These are phyloP conservation scores for Agaricales sp. DNA, from an alignment of 1,284 basidiomycete species.

Conservation along the genomic window DNA sequence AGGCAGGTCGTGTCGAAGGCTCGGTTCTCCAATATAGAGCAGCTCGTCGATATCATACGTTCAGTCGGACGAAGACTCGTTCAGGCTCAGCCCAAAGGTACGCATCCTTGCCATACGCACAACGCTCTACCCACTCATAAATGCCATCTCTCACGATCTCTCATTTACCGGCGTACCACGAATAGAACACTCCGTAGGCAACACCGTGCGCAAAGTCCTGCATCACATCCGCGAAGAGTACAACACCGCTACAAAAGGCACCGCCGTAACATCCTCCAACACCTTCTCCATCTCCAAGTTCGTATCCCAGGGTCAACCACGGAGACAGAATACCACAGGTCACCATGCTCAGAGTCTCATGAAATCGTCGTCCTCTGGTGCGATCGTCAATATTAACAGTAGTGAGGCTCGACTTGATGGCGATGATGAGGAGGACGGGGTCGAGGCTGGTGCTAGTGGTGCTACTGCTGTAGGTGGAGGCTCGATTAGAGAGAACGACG, in stretches of 20 bases:
- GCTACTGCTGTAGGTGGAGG: slow-evolving; percentile 43
- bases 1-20: slow-evolving; percentile 85
- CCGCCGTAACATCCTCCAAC: slow-evolving; percentile 21
- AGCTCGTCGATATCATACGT: slow-evolving; percentile 76
- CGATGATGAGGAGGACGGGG: not conserved
- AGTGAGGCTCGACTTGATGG: not conserved
- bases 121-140: slow-evolving; percentile 2
- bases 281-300: slow-evolving; percentile 70
- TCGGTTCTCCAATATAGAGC: slow-evolving; percentile 80
- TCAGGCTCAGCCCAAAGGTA: slow-evolving; percentile 91
- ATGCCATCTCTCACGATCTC: slow-evolving; percentile 5
- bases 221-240: slow-evolving; percentile 94
- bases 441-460: slow-evolving; percentile 7
- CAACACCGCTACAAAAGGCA: slow-evolving; percentile 48
- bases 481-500: slow-evolving; percentile 54
- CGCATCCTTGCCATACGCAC: slow-evolving; percentile 8
- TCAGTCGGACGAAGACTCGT: slow-evolving; percentile 72
- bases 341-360: not conserved
- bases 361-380: not conserved
- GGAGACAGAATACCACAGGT: slow-evolving; percentile 37
- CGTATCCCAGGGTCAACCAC: slow-evolving; percentile 64
- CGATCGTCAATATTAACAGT: not conserved
- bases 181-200: slow-evolving; percentile 87
- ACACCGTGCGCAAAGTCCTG: slow-evolving; percentile 85
- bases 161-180: slow-evolving; percentile 4